Percentiles rank a stretch among this genome's conserved stretches.
Evolutionary conservation across 345 rosid genomes (phyloP).

Genomic region (Cochlearia excelsa): DNA sequence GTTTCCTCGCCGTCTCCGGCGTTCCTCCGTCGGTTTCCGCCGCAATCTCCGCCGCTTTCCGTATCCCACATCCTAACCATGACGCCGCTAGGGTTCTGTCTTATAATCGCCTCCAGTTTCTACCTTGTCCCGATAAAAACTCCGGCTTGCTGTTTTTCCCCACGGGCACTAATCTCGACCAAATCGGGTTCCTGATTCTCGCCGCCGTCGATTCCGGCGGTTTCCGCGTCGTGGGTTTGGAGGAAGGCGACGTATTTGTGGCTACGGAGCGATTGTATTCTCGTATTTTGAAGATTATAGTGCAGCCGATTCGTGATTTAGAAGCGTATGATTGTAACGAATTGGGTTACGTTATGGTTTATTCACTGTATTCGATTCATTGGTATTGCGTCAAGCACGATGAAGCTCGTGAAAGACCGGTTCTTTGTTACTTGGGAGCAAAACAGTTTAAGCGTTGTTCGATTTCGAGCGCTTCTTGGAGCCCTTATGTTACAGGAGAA

Average conservation of each 20-base stretch:
- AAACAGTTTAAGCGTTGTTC: constrained; percentile 49
- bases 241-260: constrained; percentile 35
- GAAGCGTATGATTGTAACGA: constrained; percentile 21
- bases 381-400: constrained; percentile 48
- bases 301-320: constrained; percentile 36
- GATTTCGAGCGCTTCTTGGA: constrained; percentile 53
- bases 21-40: constrained; percentile 42
- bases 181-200: constrained; percentile 54
- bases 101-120: constrained; percentile 57
- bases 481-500: constrained; percentile 47
- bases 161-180: constrained; percentile 57
- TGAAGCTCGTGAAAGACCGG: constrained; percentile 31
- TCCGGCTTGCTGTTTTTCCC: constrained; percentile 53
- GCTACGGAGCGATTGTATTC: constrained; percentile 39
- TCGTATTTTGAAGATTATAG: constrained; percentile 47
- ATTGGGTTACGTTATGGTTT: constrained; percentile 58
- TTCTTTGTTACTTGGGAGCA: constrained; percentile 42
- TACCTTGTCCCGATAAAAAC: constrained; percentile 34
- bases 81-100: constrained; percentile 30
- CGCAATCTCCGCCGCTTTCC: constrained; percentile 32
- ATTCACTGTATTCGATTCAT: constrained; percentile 46
- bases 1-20: constrained; percentile 52
- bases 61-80: constrained; percentile 18
- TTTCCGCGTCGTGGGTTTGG: constrained; percentile 36
- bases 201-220: constrained; percentile 31